Percentiles rank a stretch among this genome's conserved stretches.
phyloP scores from a whole-genome alignment of 2,329 filamentous ascomycete genomes.

The Aspergillus bombycis region DNA sequence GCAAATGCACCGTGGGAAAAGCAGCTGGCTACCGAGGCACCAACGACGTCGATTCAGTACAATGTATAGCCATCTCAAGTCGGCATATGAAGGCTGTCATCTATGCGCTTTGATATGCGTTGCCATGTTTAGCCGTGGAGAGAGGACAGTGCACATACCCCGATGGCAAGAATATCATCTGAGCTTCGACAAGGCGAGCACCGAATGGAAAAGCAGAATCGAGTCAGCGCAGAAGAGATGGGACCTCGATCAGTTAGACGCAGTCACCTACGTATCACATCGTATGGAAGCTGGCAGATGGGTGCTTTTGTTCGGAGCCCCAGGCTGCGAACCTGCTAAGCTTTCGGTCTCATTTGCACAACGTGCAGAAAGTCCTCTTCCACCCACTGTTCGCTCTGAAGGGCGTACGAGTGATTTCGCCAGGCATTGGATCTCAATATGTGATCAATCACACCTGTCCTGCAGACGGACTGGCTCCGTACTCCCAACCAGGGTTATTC shows the following conservation, averaged over 20 bases:
- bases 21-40: background rate
- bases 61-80: background rate
- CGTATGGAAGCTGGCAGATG: background rate
- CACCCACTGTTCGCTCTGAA: background rate
- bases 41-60: background rate
- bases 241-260: background rate
- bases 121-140: background rate
- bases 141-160: background rate
- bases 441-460: background rate
- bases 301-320: background rate
- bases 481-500: background rate
- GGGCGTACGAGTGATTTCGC: background rate
- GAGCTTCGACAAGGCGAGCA: background rate
- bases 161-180: background rate
- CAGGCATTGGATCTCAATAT: background rate
- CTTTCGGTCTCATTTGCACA: background rate
- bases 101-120: background rate
- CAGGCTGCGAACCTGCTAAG: background rate
- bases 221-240: background rate
- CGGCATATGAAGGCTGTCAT: background rate
- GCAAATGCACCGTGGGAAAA: background rate
- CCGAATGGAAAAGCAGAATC: background rate
- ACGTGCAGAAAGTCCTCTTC: background rate
- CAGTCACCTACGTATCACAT: background rate
- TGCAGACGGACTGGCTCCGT: background rate